Base-by-base conservation (phyloP, 257 asterid species). In the Plantago elongata region DNA sequence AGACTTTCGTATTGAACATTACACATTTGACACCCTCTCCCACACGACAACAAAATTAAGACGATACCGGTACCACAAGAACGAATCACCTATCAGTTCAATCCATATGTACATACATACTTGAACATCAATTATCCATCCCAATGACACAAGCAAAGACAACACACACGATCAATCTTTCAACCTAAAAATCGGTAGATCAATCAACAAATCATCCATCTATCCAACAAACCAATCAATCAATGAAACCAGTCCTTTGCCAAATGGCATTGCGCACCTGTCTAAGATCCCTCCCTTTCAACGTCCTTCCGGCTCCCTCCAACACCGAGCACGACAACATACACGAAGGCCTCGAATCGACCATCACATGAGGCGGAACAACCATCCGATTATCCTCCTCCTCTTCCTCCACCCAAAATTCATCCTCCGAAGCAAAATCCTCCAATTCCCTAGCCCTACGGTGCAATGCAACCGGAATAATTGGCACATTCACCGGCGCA, bases 201-300 rank as follows among this genome's bases (percentile, higher is more conserved):
- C 40, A 34, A 34, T 34, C 22, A 50, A 50, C 55, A 9, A 0
- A 51, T 51, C 22, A 18, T 51, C 17, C 57, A 51, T 13, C 46
- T 6, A n/a, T 0, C 46, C 11, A 38, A 74, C 10, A 17, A 66
- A 55, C 1, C 0, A 13, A 69, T 71, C 54, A 79, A 60, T 80
- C 90, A 61, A 81, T 65, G 69, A 86, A 83, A 78, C 95, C 92
- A 45, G 95, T 86, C 64, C 62, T 78, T 60, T 82, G 81, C 78
- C 77, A 86, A 67, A 86, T 66, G 29, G 87, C 87, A 38, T 79
- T 84, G 68, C 95, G 81, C 70, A 86, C 95, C 71, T 80, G 95
- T 71, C 89, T 75, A 57, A 84, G 79, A 72, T 86, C 95, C 74
- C 92, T 80, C 66, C 95, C 95, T 72, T 84, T 86, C 75, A 86